A percentile compares a stretch with the other conserved stretches of the same genome.
Conservation (phyloP, 2,329 filamentous ascomycete species). For the Allantophomopsis lycopodina region DNA sequence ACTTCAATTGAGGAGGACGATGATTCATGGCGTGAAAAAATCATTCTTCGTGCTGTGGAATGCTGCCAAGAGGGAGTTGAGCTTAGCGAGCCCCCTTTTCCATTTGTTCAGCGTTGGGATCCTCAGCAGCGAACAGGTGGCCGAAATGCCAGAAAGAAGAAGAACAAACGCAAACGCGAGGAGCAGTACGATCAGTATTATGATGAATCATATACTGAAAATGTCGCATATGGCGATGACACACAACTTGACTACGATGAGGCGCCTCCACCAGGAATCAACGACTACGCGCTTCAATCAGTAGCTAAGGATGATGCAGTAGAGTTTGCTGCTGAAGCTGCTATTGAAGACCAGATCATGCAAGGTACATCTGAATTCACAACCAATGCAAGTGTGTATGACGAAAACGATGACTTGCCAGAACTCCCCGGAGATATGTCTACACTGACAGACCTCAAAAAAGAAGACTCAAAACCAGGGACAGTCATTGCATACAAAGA, state of each 20-base stretch:
- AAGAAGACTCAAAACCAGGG: constrained; percentile 34
- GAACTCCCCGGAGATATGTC: constrained; percentile 42
- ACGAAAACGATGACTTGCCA: constrained; percentile 48
- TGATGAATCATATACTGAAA: constrained; percentile 23
- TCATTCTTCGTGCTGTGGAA: constrained; percentile 69
- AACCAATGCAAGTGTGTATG: constrained; percentile 28
- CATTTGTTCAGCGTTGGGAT: constrained; percentile 85
- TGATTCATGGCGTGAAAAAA: constrained; percentile 60
- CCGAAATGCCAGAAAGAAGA: constrained; percentile 34
- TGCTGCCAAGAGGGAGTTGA: constrained; percentile 58
- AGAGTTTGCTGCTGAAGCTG: constrained; percentile 10
- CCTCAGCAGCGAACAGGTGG: constrained; percentile 45
- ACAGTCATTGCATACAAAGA: constrained; percentile 60
- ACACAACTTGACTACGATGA: constrained; percentile 17
- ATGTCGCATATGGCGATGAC: constrained; percentile 23
- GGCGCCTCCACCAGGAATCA: constrained; percentile 11
- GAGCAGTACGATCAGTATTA: constrained; percentile 20
- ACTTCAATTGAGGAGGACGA: constrained; percentile 26
- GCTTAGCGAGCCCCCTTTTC: constrained; percentile 71
- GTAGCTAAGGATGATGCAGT: not conserved
- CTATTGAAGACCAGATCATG: constrained; percentile 13
- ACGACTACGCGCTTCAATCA: constrained; percentile 4
- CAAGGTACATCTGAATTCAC: constrained; percentile 8
- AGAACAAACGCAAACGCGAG: constrained; percentile 11
- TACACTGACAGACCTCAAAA: constrained; percentile 33